Evolutionary conservation across 2,329 filamentous ascomycete species (phyloP), one percentile per base, ranked within the genome.

Genomic region (Colletotrichum sp.): DNA sequence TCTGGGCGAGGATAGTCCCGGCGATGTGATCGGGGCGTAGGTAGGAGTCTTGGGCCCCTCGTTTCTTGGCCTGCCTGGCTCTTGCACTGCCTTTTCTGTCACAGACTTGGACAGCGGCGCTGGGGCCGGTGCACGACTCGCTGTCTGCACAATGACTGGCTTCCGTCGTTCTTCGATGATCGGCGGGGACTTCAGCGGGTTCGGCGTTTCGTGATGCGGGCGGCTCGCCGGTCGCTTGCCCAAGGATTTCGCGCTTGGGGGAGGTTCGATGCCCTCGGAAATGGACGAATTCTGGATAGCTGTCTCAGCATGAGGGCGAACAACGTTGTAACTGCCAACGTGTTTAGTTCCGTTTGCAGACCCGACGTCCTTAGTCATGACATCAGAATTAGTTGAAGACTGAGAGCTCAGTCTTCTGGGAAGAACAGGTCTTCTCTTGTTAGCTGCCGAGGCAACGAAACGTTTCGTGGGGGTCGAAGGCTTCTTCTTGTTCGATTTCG

Each of bases 401-500:
- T 89, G 89, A 2, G 89, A 90, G 78, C 87, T 90, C 49, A 84
- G 82, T 39, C 87, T 86, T 63, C 88, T 86, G 16, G 86, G 82
- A 75, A 90, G 83, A 10, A 86, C 82, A 1, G 89, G 87, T 60
- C 88, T 85, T 68, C 88, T 85, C 79, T 87, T 90, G 7, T 85
- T 84, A 2, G 84, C 81, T 13, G 85, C 83, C 9, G 86, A 86
- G 6, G 86, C 87, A 24, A 89, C 85, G 74, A 89, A 86, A 57
- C 86, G 86, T 71, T 86, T 88, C 8, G 78, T 72, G 24, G 79
- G 63, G 24, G 77, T 32, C 3, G 73, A 21, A 10, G 80, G 64
- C 70, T 82, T 85, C 73, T 82, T 83, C 68, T 80, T 81, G 15
- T 79, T 79, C 21, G 77, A 69, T 64, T 80, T 82, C 34, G 72